phyloP scores from a whole-genome alignment of 139 green algal species.

The Coccomyxa sp. region DNA sequence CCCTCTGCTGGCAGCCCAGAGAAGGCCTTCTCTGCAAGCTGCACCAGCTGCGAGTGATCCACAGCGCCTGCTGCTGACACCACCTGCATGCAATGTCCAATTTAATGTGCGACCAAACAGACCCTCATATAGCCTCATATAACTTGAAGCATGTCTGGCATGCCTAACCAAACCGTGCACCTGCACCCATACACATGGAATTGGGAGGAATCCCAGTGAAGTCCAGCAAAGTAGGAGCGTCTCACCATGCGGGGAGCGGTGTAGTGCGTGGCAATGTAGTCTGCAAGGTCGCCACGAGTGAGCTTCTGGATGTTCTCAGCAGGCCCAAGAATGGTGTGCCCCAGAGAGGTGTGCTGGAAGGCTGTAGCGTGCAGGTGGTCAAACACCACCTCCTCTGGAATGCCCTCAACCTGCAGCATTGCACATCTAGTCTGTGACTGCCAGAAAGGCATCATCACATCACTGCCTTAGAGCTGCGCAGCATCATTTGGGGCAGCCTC shows the following conservation, averaged over 20 bases:
- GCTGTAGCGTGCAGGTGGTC: conserved; percentile 99
- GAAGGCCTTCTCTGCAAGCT: conserved; percentile 65
- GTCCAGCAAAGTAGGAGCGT: background rate
- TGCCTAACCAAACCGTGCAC: no score
- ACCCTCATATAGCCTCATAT: no score
- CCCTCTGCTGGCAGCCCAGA: conserved; percentile 46
- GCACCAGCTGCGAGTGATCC: conserved; percentile 92
- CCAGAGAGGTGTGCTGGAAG: conserved; percentile 94
- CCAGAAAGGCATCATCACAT: no score
- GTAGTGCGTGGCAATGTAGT: conserved; percentile 98
- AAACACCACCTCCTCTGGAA: conserved; percentile 89
- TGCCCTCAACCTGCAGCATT: conserved; percentile 71
- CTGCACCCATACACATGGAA: no score
- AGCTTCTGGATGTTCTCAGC: conserved; percentile 90
- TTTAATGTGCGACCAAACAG: no score
- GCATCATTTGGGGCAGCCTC: no score
- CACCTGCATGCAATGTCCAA: no score
- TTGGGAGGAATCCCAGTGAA: no score
- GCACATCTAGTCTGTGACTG: no score
- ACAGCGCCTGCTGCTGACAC: conserved; percentile 89
- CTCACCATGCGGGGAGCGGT: conserved; percentile 75
- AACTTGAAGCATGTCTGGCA: no score
- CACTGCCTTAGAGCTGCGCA: no score
- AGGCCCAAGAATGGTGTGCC: conserved; percentile 94
- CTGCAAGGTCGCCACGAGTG: conserved; percentile 78